These are phyloP conservation scores for Zymoseptoria brevis DNA, from an alignment of 2,329 filamentous ascomycete species.

Conservation along the genomic window DNA sequence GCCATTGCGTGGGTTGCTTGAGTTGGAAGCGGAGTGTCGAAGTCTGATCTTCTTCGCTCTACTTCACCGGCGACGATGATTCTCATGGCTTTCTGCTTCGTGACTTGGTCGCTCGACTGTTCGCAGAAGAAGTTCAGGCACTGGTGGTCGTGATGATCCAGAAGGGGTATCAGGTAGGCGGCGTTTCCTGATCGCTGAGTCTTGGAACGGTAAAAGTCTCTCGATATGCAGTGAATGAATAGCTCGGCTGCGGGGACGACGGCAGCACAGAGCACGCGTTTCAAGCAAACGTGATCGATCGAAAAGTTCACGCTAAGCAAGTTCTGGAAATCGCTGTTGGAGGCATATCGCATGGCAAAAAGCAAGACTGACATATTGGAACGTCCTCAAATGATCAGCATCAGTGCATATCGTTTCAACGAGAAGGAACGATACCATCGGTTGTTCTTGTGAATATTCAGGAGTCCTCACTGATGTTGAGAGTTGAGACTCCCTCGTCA, in stretches of 20 bases:
- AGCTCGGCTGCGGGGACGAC: not conserved
- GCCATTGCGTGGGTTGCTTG: not conserved
- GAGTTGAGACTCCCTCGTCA: not conserved
- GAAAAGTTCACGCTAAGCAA: not conserved
- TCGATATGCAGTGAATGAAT: not conserved
- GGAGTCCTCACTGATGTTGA: not conserved
- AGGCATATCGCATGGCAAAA: not conserved
- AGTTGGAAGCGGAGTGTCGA: not conserved
- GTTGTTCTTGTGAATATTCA: not conserved
- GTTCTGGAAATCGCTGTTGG: not conserved
- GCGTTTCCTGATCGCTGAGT: too few relatives aligned
- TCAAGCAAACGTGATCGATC: not conserved
- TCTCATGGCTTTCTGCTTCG: too few relatives aligned
- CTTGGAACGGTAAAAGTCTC: too few relatives aligned
- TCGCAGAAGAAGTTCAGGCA: too few relatives aligned
- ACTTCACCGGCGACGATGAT: too few relatives aligned
- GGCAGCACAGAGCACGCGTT: too few relatives aligned
- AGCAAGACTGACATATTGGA: not conserved
- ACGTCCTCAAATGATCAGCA: not conserved
- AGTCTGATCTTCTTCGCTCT: not conserved
- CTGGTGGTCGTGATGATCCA: too few relatives aligned
- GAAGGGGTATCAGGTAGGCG: too few relatives aligned
- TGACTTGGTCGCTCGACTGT: too few relatives aligned
- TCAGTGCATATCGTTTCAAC: not conserved
- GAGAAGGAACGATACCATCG: not conserved